Percentiles rank a stretch among this genome's conserved stretches.
phyloP scores from a whole-genome alignment of 1,284 basidiomycete species.

The Sporisorium scitamineum region DNA sequence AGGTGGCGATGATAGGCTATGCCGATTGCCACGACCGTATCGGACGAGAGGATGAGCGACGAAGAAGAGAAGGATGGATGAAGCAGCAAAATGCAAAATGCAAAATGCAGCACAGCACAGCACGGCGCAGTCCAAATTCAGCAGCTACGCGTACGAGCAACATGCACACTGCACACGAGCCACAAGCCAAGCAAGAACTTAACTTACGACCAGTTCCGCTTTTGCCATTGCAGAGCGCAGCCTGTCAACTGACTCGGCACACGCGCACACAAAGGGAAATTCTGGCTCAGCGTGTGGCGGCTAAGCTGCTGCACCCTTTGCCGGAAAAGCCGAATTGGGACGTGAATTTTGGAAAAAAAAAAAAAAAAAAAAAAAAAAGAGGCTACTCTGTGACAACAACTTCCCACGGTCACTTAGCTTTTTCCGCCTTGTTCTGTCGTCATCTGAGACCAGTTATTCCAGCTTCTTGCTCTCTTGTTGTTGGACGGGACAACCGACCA shows the following conservation, averaged over 20 bases:
- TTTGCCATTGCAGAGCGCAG: background rate
- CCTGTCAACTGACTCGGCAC: no score
- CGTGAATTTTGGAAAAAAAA: no score
- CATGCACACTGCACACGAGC: background rate
- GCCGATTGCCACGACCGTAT: background rate
- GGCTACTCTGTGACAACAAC: no score
- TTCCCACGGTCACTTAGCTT: background rate
- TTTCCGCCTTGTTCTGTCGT: no score
- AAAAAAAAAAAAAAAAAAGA: no score
- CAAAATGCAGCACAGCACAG: background rate
- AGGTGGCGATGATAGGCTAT: background rate
- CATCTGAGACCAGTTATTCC: conserved; percentile 2
- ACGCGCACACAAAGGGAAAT: background rate
- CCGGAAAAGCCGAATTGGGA: background rate
- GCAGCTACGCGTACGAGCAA: background rate
- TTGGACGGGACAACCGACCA: background rate
- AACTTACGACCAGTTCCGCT: background rate
- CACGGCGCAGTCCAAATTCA: conserved; percentile 2
- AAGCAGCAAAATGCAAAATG: background rate
- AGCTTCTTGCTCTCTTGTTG: background rate
- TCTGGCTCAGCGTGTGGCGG: background rate
- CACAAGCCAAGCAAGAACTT: background rate
- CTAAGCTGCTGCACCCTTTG: background rate
- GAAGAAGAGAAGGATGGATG: background rate
- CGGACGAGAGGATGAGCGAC: background rate